Evolutionary conservation across 2,329 filamentous ascomycete species (phyloP).

Genomic region (Nigrograna mackinnonii): DNA sequence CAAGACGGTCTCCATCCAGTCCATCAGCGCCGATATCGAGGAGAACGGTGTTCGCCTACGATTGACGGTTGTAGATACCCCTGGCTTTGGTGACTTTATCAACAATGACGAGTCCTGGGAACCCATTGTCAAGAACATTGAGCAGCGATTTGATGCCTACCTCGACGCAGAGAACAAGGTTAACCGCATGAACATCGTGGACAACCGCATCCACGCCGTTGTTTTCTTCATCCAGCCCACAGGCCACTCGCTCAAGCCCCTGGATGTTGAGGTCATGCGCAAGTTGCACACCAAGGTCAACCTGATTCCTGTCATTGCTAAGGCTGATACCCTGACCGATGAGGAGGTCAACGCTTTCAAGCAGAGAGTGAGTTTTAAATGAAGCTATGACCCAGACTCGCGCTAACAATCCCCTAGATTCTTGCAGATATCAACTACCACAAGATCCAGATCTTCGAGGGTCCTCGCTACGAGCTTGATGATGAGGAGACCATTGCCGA

Average conservation of each 20-base stretch:
- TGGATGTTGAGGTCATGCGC: slow-evolving; percentile 99
- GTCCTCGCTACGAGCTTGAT: slow-evolving; percentile 96
- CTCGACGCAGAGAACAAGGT: slow-evolving; percentile 99
- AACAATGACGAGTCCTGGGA: slow-evolving; percentile 99
- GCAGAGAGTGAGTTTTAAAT: slow-evolving; percentile 73
- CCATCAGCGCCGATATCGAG: slow-evolving; percentile 72
- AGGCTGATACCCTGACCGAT: slow-evolving; percentile 96
- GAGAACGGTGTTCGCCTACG: slow-evolving; percentile 97
- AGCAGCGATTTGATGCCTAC: slow-evolving; percentile 98
- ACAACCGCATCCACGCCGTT: slow-evolving; percentile 98
- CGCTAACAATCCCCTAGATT: slow-evolving; percentile 72
- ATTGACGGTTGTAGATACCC: slow-evolving; percentile 95
- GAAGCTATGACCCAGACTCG: slow-evolving; percentile 2
- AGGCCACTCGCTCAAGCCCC: slow-evolving; percentile 95
- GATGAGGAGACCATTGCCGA: slow-evolving; percentile 99
- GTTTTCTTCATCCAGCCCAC: slow-evolving; percentile 99
- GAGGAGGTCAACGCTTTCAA: slow-evolving; percentile 96
- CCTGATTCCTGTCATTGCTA: slow-evolving; percentile 98
- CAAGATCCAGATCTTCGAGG: slow-evolving; percentile 98
- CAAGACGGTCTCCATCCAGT: slow-evolving; percentile 68
- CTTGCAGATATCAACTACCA: slow-evolving; percentile 96
- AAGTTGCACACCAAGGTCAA: slow-evolving; percentile 99
- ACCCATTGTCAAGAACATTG: slow-evolving; percentile 98
- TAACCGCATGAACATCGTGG: slow-evolving; percentile 99
- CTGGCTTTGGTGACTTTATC: slow-evolving; percentile 98